Conservation (phyloP, 106 monocot species). For the Dioscorea dumetorum region DNA sequence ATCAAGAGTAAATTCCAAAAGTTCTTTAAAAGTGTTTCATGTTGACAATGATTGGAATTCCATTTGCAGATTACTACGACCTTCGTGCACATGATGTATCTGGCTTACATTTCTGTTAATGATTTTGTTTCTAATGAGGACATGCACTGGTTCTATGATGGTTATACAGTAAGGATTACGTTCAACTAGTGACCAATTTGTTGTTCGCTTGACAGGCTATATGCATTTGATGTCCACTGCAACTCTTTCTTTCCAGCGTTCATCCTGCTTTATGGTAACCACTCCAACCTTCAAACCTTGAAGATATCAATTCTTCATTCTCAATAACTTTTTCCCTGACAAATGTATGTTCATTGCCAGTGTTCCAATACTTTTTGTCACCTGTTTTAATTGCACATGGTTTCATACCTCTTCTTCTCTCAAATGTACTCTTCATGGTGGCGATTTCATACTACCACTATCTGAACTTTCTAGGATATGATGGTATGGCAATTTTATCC, state of each 20-base stretch:
- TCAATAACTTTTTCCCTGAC: constrained; percentile 4
- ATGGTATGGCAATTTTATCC: constrained; percentile 42
- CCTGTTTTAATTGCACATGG: constrained; percentile 84
- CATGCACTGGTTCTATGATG: no score
- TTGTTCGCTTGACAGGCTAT: constrained; percentile 51
- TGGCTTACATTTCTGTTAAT: no score
- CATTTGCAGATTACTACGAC: no score
- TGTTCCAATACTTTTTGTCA: constrained; percentile 90
- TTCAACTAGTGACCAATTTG: background rate
- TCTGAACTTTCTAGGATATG: constrained; percentile 97
- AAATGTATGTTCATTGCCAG: constrained; percentile 31
- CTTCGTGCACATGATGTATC: no score
- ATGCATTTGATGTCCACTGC: constrained; percentile 98
- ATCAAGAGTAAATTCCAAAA: no score
- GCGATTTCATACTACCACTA: constrained; percentile 90
- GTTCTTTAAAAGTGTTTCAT: no score
- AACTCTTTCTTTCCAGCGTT: constrained; percentile 97
- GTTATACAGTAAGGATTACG: no score
- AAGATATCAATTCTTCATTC: background rate
- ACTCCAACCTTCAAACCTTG: background rate
- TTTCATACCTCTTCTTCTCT: constrained; percentile 80
- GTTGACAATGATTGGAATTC: no score
- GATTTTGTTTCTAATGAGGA: no score
- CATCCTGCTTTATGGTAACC: constrained; percentile 88
- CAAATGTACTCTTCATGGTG: constrained; percentile 85